Conservation (phyloP, 2,329 filamentous ascomycete genomes). For the Pezicula neosporulosa region DNA sequence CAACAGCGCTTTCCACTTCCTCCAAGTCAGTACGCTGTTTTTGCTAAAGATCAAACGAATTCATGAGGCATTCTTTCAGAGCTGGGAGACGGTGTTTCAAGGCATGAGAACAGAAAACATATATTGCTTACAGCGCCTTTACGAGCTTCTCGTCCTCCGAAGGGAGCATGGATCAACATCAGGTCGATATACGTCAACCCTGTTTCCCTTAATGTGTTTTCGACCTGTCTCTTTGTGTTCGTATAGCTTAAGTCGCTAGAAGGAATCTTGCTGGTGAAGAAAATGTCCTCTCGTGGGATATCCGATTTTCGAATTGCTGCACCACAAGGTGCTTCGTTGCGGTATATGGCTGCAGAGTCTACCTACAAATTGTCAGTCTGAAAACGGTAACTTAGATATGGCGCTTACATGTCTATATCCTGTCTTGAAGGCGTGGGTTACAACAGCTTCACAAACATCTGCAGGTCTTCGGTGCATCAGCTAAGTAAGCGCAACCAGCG, state of each 20-base stretch:
- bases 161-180: constrained; percentile 59
- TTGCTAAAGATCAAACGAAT: too few relatives aligned
- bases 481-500: constrained; percentile 5
- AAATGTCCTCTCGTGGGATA: constrained; percentile 51
- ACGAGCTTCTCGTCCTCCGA: constrained; percentile 50
- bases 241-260: constrained; percentile 55
- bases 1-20: constrained; percentile 54
- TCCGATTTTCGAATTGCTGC: constrained; percentile 47
- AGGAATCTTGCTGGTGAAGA: constrained; percentile 61
- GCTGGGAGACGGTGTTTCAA: too few relatives aligned
- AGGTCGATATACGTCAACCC: constrained; percentile 66
- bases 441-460: constrained; percentile 53
- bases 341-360: constrained; percentile 55
- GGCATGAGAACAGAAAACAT: too few relatives aligned
- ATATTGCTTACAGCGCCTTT: constrained; percentile 40
- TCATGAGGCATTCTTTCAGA: too few relatives aligned
- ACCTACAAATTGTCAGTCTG: constrained; percentile 33
- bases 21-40: too few relatives aligned
- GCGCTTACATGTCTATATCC: constrained; percentile 52
- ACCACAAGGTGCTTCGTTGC: constrained; percentile 53
- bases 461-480: constrained; percentile 42
- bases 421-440: constrained; percentile 49
- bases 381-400: neutral
- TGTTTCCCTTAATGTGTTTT: constrained; percentile 53
- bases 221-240: constrained; percentile 58